phyloP scores from a whole-genome alignment of 1,139 yeast genomes.

The Kazachstania sp. region DNA sequence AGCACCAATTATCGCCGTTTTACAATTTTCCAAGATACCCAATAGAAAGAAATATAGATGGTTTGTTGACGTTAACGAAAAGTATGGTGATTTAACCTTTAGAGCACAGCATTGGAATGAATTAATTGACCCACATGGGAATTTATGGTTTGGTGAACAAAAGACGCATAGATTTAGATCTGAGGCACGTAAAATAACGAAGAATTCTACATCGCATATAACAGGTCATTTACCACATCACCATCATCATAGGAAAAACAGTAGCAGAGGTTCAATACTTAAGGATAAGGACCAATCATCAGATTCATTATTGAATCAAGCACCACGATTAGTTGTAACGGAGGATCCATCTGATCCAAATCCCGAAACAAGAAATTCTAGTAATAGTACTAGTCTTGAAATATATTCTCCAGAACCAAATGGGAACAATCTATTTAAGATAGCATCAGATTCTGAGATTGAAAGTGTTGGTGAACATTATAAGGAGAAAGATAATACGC shows the following conservation, averaged over 20 bases:
- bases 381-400: neutral
- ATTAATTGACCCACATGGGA: constrained; percentile 45
- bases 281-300: neutral
- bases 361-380: neutral
- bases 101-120: constrained; percentile 58
- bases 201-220: constrained; percentile 7
- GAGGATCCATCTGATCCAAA: neutral
- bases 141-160: constrained; percentile 45
- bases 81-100: constrained; percentile 57
- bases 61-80: constrained; percentile 62
- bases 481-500: neutral
- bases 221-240: constrained; percentile 11
- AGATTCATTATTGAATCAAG: neutral
- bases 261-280: neutral
- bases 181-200: constrained; percentile 2
- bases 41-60: constrained; percentile 35
- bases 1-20: constrained; percentile 25
- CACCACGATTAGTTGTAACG: neutral
- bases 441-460: neutral
- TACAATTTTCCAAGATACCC: constrained; percentile 24
- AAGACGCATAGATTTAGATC: neutral
- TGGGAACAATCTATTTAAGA: neutral
- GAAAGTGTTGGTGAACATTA: neutral
- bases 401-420: neutral
- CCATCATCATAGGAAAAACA: constrained; percentile 4